Evolutionary conservation across 345 rosid species (phyloP), one percentile per base, ranked within the genome.

Genomic region (Moricandia arvensis): DNA sequence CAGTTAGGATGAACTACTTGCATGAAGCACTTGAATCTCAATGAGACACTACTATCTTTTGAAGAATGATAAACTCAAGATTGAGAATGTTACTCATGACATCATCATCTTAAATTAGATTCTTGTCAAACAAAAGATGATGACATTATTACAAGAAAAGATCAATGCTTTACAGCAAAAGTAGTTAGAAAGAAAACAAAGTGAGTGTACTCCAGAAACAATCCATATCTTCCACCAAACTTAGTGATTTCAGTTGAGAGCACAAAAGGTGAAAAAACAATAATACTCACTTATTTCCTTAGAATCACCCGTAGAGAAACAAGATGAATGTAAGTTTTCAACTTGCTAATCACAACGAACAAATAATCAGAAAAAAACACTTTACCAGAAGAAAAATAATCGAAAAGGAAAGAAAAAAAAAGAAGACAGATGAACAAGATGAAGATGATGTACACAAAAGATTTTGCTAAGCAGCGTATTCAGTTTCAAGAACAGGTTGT

Each of bases 401-500:
- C 12, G 69, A 51, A 35, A 26, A 11, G 4, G 69, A 51, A 35
- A 26, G 15, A 2, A n/a, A 38, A 4, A 8, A 24, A 47, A 72
- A 29, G 13, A 65, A 47, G 69, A 76, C 49, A 21, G 67, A 61
- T 18, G 63, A 59, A 5, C 15, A 58, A 18, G 66, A 53, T 1
- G 66, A 71, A 6, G 76, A 29, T 1, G 31, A 66, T 68, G 78
- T 68, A 68, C 70, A 73, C 73, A 72, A 49, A 59, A 73, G 41
- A 7, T 30, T n/a, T 6, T 4, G 10, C 78, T 79, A 79, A 69
- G 95, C 84, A 58, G 88, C 96, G 62, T 95, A 95, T 86, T 95
- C 99, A 6, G 55, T 86, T 82, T 95, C 98, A 13, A 95, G 94
- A 31, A 79, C 81, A 0, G 99, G 99, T 70, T 86, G 99, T 16